phyloP scores from a whole-genome alignment of 768 basidiomycete genomes.

The Tulasnella sp. region DNA sequence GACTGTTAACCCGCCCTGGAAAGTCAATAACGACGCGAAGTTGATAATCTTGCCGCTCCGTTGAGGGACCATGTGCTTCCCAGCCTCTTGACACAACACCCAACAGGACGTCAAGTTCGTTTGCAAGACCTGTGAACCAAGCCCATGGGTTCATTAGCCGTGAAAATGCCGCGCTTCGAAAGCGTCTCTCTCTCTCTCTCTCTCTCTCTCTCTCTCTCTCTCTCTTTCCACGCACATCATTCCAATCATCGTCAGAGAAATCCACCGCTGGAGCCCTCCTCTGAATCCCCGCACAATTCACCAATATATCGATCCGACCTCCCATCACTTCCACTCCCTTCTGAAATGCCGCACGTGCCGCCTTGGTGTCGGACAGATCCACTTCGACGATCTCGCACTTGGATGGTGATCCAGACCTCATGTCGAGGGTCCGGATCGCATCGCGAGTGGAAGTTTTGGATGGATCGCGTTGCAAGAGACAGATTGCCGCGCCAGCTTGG shows the following conservation, averaged over 20 bases:
- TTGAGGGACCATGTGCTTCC: slow-evolving; percentile 70
- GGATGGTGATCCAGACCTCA: slow-evolving; percentile 23
- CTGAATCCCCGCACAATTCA: slow-evolving; percentile 60
- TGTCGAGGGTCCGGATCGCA: slow-evolving; percentile 24
- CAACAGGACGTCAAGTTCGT: slow-evolving; percentile 83
- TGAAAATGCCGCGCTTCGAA: no score
- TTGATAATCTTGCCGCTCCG: slow-evolving; percentile 62
- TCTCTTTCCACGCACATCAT: slow-evolving; percentile 40
- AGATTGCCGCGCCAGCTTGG: slow-evolving; percentile 42
- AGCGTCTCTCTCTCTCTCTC: no score
- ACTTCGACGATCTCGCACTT: slow-evolving; percentile 37
- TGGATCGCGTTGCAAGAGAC: slow-evolving; percentile 37
- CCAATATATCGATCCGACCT: slow-evolving; percentile 46
- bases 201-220: no score
- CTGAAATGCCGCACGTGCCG: slow-evolving; percentile 40
- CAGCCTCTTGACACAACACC: slow-evolving; percentile 77
- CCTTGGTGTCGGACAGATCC: slow-evolving; percentile 42
- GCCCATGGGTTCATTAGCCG: no score
- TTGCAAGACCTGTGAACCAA: slow-evolving; percentile 59
- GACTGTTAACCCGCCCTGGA: slow-evolving; percentile 55
- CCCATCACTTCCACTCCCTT: slow-evolving; percentile 40
- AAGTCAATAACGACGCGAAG: slow-evolving; percentile 49
- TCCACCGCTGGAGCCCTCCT: slow-evolving; percentile 48
- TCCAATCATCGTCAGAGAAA: slow-evolving; percentile 59
- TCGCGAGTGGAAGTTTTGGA: slow-evolving; percentile 29